A percentile compares a stretch with the other conserved stretches of the same genome.
Evolutionary conservation across 139 green algal genomes (phyloP).

Genomic region (Picochlorum costavermella): DNA sequence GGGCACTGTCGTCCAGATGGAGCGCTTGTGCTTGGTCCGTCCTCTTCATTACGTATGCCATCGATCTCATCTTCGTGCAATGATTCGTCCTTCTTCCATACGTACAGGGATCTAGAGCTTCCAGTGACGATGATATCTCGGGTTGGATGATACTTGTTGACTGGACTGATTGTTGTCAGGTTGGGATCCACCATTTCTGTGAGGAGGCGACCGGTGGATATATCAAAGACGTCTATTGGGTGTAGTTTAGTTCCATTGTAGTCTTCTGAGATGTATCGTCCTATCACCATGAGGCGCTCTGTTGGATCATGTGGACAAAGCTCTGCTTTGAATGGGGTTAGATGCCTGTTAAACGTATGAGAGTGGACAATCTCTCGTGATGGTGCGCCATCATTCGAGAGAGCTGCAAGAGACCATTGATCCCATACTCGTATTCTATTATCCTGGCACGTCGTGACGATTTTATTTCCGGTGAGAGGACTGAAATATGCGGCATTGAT

Average conservation of each 20-base stretch:
- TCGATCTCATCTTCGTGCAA: slow-evolving; percentile 2
- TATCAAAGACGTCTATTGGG: slow-evolving; percentile 77
- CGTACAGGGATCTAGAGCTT: slow-evolving; percentile 35
- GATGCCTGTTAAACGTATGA: slow-evolving; percentile 90
- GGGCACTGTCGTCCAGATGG: too few relatives aligned
- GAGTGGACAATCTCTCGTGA: slow-evolving; percentile 77
- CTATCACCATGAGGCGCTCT: slow-evolving; percentile 60
- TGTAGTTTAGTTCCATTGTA: slow-evolving; percentile 74
- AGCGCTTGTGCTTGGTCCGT: not conserved
- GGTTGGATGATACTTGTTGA: slow-evolving; percentile 76
- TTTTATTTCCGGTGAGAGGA: slow-evolving; percentile 58
- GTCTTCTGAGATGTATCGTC: slow-evolving; percentile 85
- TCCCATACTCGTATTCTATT: slow-evolving; percentile 84
- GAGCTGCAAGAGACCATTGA: slow-evolving; percentile 23
- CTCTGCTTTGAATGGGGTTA: slow-evolving; percentile 78
- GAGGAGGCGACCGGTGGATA: slow-evolving; percentile 46
- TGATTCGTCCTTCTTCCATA: slow-evolving; percentile 19
- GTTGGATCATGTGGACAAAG: slow-evolving; percentile 74
- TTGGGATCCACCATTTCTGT: slow-evolving; percentile 60
- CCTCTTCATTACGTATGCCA: not conserved
- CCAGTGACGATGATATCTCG: slow-evolving; percentile 53
- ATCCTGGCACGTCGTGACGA: slow-evolving; percentile 82
- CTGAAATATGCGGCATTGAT: slow-evolving; percentile 80
- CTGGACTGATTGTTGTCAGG: slow-evolving; percentile 73
- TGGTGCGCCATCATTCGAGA: slow-evolving; percentile 7